Base-by-base conservation (phyloP, 257 asterid genomes). In the Fraxinus quadrangulata region DNA sequence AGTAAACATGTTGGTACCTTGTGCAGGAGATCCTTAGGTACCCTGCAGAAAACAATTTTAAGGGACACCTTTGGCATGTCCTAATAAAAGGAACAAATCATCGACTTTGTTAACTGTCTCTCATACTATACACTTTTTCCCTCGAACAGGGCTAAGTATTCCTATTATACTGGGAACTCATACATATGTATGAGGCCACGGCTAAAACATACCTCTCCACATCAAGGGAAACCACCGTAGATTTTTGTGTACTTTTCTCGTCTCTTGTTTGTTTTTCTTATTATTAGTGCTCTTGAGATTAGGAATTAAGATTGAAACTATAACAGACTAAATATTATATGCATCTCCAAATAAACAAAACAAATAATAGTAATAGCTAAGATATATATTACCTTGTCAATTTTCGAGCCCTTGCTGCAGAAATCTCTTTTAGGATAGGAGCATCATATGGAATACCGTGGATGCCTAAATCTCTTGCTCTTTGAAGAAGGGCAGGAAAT, bases 1-100 rank as follows among this genome's bases (percentile, higher is more conserved):
- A 86, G 85, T 12, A 88, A 26, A 26, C 85, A 71, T 56, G 92
- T 85, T 28, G 86, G 85, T 67, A 80, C 86, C 16, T 59, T 77
- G 73, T 86, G 86, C 77, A 88, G 30, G 4, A 78, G 10, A 49
- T 85, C 86, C 34, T 63, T 83, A 2, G 92, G 88, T 31, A 86
- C 78, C 74, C 92, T 88, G 34, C 24, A 19, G 0, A 37, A 75
- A 24, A 49, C 4, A 39, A 3, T 39, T n/a, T 75, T 67, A 12
- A 30, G 14, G 14, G 16, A 40, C 49, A 9, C 4, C 14, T 40
- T 40, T 0, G 14, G 49, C 14, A 40, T 6, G 40, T 36, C 10
- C 10, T 36, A 40, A 10, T 10, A 12, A 40, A 40, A 40, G 3
- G 47, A 40, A 36, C 40, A 36, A 6, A 6, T 36, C 40, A 0